Evolutionary conservation across 495 filamentous ascomycete genomes (phyloP).

Genomic region (Trichocladium uniseriatum): DNA sequence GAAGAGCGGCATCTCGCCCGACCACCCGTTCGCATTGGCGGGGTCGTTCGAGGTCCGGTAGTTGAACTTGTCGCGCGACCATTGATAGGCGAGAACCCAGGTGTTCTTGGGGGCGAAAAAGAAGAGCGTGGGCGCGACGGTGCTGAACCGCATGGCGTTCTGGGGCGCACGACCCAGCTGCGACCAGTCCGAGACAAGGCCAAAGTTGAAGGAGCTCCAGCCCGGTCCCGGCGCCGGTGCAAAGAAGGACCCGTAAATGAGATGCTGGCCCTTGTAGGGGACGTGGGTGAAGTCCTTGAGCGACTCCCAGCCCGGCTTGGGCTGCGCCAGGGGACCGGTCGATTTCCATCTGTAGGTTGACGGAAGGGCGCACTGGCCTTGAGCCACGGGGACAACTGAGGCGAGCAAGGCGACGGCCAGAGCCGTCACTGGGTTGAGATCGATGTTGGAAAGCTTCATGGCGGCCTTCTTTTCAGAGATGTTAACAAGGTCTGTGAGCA

Average conservation of each 20-base stretch:
- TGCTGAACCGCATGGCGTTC: constrained; percentile 35
- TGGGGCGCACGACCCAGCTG: constrained; percentile 45
- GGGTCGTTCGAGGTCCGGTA: constrained; percentile 51
- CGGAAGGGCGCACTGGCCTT: constrained; percentile 41
- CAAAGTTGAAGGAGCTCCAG: constrained; percentile 46
- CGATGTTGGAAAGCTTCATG: constrained; percentile 7
- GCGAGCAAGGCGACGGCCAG: constrained; percentile 14
- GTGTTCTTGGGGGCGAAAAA: constrained; percentile 50
- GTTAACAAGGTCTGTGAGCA: too few relatives aligned
- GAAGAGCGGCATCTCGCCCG: constrained; percentile 43
- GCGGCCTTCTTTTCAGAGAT: too few relatives aligned
- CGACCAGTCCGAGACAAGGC: constrained; percentile 44
- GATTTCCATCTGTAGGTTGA: constrained; percentile 50
- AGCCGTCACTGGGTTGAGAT: neutral
- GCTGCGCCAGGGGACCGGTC: constrained; percentile 37
- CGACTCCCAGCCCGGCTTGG: constrained; percentile 42
- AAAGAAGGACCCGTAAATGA: constrained; percentile 34
- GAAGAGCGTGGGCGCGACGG: constrained; percentile 54
- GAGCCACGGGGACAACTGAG: constrained; percentile 9
- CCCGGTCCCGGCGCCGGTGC: too few relatives aligned
- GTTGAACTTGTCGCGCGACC: constrained; percentile 45
- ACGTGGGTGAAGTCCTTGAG: constrained; percentile 51
- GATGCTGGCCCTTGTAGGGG: constrained; percentile 42
- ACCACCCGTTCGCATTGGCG: constrained; percentile 47
- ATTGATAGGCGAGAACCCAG: constrained; percentile 54